Conservation (phyloP, 306 rosid species). For the Urtica urens region DNA sequence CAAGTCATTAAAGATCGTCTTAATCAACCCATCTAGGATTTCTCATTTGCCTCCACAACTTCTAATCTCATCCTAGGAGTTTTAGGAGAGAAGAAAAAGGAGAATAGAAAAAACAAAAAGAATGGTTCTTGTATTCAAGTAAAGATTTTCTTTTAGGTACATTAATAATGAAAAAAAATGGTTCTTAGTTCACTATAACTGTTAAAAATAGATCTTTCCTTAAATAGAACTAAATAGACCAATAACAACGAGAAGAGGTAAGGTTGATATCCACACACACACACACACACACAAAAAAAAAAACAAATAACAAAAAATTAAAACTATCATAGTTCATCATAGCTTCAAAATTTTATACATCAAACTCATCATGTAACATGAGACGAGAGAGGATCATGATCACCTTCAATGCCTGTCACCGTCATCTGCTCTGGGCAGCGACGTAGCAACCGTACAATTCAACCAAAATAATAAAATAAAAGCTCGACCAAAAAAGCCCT, state of each 20-base stretch:
- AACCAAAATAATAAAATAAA: not conserved
- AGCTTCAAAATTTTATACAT: conserved; percentile 17
- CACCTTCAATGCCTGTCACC: too few relatives aligned
- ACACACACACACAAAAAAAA: too few relatives aligned
- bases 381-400: too few relatives aligned
- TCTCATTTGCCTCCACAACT: too few relatives aligned
- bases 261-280: not conserved
- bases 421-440: conserved; percentile 12
- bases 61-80: not conserved
- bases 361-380: conserved; percentile 11
- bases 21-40: too few relatives aligned
- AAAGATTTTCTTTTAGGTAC: too few relatives aligned
- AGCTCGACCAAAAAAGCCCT: not conserved
- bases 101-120: not conserved
- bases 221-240: not conserved
- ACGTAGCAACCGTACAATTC: not conserved
- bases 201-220: not conserved
- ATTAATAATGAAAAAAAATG: too few relatives aligned
- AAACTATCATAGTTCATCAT: conserved; percentile 12
- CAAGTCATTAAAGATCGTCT: too few relatives aligned
- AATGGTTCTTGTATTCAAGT: too few relatives aligned
- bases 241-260: not conserved
- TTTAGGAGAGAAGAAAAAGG: not conserved
- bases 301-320: too few relatives aligned
- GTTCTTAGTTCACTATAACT: not conserved